Evolutionary conservation across 768 basidiomycete genomes (phyloP).

Genomic region (Boletus pseudopeckii): DNA sequence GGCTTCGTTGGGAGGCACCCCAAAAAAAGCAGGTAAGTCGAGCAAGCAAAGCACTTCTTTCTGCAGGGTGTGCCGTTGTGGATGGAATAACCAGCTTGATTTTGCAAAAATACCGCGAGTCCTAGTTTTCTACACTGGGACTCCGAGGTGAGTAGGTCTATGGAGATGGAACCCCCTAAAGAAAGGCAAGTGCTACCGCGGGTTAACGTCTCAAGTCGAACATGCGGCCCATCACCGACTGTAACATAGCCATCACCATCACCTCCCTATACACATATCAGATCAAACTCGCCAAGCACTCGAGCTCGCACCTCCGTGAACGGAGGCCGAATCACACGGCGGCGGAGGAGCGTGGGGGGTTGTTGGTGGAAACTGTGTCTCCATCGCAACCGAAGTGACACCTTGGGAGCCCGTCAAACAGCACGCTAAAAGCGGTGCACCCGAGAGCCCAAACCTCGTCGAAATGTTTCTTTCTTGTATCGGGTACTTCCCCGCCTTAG

Average conservation of each 20-base stretch:
- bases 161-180: conserved; percentile 67
- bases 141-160: conserved; percentile 55
- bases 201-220: too few relatives aligned
- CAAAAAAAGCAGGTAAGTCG: neutral
- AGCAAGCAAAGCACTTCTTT: neutral
- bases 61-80: conserved; percentile 51
- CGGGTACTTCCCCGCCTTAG: conserved; percentile 37
- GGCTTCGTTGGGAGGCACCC: conserved; percentile 46
- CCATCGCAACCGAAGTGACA: conserved; percentile 66
- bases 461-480: conserved; percentile 40
- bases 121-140: neutral
- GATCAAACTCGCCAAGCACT: neutral
- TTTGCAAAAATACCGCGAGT: conserved; percentile 37
- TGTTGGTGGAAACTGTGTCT: conserved; percentile 63
- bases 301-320: conserved; percentile 45
- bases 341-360: conserved; percentile 72
- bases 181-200: neutral
- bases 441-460: conserved; percentile 25
- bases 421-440: neutral
- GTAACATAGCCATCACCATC: conserved; percentile 73
- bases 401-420: conserved; percentile 25
- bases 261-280: conserved; percentile 42
- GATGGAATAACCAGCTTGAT: conserved; percentile 70
- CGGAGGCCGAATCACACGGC: conserved; percentile 69
- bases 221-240: conserved; percentile 38